These are phyloP conservation scores for Hemisphaericaspora lyxosophila DNA, from an alignment of 1,139 yeast genomes.

Conservation along the genomic window DNA sequence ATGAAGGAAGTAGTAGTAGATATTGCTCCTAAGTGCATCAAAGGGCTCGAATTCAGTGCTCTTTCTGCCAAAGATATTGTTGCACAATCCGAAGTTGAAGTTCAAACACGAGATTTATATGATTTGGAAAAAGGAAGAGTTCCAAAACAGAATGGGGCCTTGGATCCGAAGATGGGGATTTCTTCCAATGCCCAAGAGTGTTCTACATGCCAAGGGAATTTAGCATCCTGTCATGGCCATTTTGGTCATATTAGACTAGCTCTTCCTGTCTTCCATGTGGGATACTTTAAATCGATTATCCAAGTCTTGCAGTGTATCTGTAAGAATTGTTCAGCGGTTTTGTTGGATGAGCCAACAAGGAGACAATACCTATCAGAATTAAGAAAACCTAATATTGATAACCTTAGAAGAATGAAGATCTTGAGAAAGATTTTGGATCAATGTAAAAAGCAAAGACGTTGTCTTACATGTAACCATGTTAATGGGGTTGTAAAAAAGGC, in stretches of 20 bases:
- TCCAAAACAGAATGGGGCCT: constrained; percentile 81
- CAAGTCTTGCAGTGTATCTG: constrained; percentile 89
- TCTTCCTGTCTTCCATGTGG: constrained; percentile 95
- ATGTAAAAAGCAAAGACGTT: constrained; percentile 92
- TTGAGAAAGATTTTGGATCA: constrained; percentile 83
- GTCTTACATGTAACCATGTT: constrained; percentile 80
- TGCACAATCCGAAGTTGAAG: constrained; percentile 93
- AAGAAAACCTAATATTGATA: constrained; percentile 86
- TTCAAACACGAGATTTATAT: constrained; percentile 85
- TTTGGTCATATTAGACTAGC: constrained; percentile 94
- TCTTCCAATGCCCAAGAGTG: constrained; percentile 84
- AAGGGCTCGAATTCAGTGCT: constrained; percentile 91
- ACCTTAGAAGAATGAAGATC: constrained; percentile 85
- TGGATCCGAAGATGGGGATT: constrained; percentile 92
- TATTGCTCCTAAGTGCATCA: constrained; percentile 84
- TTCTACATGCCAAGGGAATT: constrained; percentile 84
- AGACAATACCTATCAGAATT: constrained; percentile 71
- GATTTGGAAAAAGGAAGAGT: constrained; percentile 81
- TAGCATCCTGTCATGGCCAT: constrained; percentile 97
- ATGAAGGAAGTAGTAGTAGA: constrained; percentile 81
- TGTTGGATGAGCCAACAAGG: constrained; percentile 72
- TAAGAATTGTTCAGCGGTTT: constrained; percentile 79
- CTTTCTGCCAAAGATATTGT: constrained; percentile 87
- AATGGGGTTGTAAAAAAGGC: constrained; percentile 98
- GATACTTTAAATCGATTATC: constrained; percentile 90